phyloP scores from a whole-genome alignment of 192 early-diverging fungal genomes.

The Rhizoclosmatium globosum region DNA sequence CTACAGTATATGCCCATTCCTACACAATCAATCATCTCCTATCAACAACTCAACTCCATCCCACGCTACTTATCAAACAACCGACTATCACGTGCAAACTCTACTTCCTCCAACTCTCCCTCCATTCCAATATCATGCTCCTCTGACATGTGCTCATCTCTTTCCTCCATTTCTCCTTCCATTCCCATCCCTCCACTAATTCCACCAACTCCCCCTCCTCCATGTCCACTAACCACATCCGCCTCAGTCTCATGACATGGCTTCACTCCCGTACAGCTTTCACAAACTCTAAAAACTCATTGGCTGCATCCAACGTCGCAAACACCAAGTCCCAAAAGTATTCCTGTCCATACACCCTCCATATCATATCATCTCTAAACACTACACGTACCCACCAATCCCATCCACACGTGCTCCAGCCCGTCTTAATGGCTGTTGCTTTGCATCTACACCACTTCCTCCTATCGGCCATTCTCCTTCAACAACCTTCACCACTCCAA shows the following conservation, averaged over 20 bases:
- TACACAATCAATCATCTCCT: conserved; percentile 28
- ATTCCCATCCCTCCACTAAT: background rate
- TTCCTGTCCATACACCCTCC: conserved; percentile 20
- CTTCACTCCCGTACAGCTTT: conserved; percentile 38
- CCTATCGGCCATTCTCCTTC: conserved; percentile 29
- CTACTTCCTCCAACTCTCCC: conserved; percentile 6
- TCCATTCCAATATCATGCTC: background rate
- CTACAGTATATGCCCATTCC: too few relatives aligned
- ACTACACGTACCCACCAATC: conserved; percentile 61
- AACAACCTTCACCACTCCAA: conserved; percentile 36
- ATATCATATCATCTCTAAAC: conserved; percentile 30
- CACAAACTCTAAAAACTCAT: conserved; percentile 56
- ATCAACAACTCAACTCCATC: conserved; percentile 37
- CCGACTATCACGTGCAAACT: conserved; percentile 11
- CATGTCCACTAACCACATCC: background rate
- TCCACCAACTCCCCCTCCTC: conserved; percentile 5
- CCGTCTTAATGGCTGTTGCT: conserved; percentile 29
- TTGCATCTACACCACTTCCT: background rate
- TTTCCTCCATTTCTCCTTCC: background rate
- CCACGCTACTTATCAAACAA: conserved; percentile 28
- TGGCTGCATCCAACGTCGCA: conserved; percentile 48
- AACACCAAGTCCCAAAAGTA: conserved; percentile 61
- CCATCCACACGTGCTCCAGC: conserved; percentile 53
- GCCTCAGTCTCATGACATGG: conserved; percentile 36
- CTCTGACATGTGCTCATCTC: background rate